phyloP scores from a whole-genome alignment of 306 rosid species.

The Lithocarpus polystachyus region DNA sequence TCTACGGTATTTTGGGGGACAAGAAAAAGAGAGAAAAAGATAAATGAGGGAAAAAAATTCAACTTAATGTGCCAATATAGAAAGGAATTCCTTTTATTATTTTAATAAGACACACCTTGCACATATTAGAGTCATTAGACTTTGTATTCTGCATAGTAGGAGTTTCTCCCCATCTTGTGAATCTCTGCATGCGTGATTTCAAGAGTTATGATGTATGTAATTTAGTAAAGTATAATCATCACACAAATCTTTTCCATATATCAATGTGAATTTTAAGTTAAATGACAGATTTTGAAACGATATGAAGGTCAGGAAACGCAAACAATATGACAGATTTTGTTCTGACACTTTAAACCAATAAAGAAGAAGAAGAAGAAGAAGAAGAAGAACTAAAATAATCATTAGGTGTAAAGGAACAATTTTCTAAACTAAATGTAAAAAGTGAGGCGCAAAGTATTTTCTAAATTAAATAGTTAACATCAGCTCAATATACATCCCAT shows the following conservation, averaged over 20 bases:
- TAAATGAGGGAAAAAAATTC: neutral
- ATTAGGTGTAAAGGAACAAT: neutral
- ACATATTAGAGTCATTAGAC: constrained; percentile 29
- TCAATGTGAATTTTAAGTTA: neutral
- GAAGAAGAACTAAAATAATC: neutral
- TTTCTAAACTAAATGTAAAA: neutral
- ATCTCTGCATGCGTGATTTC: constrained; percentile 47
- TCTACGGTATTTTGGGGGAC: constrained; percentile 17
- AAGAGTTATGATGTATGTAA: neutral
- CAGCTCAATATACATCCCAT: neutral
- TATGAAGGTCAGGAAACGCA: neutral
- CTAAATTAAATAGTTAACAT: constrained; percentile 1
- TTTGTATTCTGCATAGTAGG: constrained; percentile 27
- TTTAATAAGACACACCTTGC: constrained; percentile 55
- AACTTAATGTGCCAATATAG: neutral
- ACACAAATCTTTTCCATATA: neutral
- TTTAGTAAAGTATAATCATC: neutral
- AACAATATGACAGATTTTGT: neutral
- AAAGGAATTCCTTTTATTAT: neutral
- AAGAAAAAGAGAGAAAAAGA: neutral
- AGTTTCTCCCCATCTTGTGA: constrained; percentile 59
- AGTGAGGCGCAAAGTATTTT: neutral
- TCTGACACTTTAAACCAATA: neutral
- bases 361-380: neutral
- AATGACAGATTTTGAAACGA: neutral